Evolutionary conservation across 306 rosid species (phyloP).

Genomic region (Quercus bicolor): DNA sequence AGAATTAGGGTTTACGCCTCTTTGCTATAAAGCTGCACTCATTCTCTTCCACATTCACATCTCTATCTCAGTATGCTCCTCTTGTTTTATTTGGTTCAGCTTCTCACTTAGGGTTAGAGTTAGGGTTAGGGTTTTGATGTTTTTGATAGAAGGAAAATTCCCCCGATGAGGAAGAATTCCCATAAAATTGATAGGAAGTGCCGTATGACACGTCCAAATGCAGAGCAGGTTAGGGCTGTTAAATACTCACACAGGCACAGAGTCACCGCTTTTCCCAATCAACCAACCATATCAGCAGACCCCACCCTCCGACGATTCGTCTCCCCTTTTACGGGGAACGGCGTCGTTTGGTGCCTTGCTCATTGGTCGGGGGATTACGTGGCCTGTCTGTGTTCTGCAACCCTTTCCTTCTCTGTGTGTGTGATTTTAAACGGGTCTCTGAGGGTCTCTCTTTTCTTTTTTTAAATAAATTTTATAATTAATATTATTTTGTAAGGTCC

Average conservation of each 20-base stretch:
- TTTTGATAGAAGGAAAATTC: too few species aligned
- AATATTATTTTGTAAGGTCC: conserved; percentile 18
- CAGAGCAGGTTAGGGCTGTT: conserved; percentile 22
- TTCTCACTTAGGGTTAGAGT: not conserved
- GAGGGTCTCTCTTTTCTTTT: conserved; percentile 30
- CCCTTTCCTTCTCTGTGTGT: conserved; percentile 40
- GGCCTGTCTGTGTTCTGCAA: not conserved
- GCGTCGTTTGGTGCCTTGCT: not conserved
- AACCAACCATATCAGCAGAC: too few species aligned
- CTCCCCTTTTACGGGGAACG: not conserved
- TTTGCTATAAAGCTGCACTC: not conserved
- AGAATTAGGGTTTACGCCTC: not conserved
- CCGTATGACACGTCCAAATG: conserved; percentile 83
- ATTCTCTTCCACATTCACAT: accelerated
- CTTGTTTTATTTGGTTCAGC: too few species aligned
- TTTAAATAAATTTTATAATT: too few species aligned
- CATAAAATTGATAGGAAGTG: conserved; percentile 85
- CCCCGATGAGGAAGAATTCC: conserved; percentile 71
- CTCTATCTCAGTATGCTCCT: too few species aligned
- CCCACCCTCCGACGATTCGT: conserved; percentile 9
- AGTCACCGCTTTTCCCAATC: too few species aligned
- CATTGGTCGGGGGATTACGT: conserved; percentile 29
- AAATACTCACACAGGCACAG: too few species aligned
- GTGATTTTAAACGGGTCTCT: conserved; percentile 84
- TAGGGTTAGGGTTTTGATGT: not conserved